A percentile compares a stretch with the other conserved stretches of the same genome.
Conservation (phyloP, 768 basidiomycete genomes). For the Podaxis pistillaris region DNA sequence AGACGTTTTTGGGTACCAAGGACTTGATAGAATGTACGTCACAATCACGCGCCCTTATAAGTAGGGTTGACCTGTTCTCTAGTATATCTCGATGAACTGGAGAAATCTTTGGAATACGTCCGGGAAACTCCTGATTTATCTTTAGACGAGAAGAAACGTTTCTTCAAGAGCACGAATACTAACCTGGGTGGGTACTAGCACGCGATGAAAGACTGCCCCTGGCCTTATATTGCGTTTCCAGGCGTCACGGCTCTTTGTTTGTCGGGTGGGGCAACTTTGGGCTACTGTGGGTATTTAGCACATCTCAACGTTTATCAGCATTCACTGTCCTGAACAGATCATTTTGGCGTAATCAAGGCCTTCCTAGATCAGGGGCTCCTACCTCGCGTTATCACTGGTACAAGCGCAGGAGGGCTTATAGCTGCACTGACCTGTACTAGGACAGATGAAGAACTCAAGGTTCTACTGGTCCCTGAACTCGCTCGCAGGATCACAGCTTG, state of each 20-base stretch:
- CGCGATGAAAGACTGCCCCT: background rate
- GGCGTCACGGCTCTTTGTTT: constrained; percentile 86
- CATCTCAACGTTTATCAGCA: background rate
- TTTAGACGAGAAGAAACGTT: constrained; percentile 85
- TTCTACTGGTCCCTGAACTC: constrained; percentile 76
- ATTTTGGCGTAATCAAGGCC: constrained; percentile 89
- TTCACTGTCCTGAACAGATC: constrained; percentile 45
- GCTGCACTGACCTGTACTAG: constrained; percentile 78
- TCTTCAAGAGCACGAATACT: constrained; percentile 87
- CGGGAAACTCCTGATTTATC: constrained; percentile 71
- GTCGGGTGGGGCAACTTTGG: constrained; percentile 94
- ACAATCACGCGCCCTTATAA: background rate
- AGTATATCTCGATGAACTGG: constrained; percentile 84
- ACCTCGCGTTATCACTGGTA: constrained; percentile 92
- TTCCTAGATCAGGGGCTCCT: constrained; percentile 84
- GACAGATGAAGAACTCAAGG: constrained; percentile 82
- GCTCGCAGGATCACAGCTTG: constrained; percentile 83
- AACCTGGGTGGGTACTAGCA: constrained; percentile 60
- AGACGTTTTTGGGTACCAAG: constrained; percentile 95
- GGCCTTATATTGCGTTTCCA: constrained; percentile 16
- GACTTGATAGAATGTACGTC: constrained; percentile 77
- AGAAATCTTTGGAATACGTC: constrained; percentile 71
- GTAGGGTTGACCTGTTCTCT: constrained; percentile 12
- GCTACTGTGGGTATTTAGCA: constrained; percentile 69
- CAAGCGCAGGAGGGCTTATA: constrained; percentile 88